A percentile compares a stretch with the other conserved stretches of the same genome.
These are phyloP conservation scores for Mycena polygramma DNA, from an alignment of 768 basidiomycete species.

Conservation along the genomic window DNA sequence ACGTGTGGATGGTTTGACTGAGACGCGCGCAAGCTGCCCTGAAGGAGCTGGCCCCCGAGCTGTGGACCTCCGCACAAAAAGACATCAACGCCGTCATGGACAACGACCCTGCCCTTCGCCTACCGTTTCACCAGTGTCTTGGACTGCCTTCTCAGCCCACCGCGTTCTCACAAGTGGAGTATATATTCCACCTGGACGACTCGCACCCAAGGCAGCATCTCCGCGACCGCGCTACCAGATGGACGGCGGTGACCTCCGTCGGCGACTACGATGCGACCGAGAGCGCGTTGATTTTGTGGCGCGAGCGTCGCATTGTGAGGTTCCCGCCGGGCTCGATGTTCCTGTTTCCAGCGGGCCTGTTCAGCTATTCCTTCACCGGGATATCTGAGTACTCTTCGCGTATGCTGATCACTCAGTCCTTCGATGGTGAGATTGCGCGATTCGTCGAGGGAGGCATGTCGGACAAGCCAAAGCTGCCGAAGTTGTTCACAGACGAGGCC, in stretches of 20 bases:
- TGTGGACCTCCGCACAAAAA: too few relatives aligned
- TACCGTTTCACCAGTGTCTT: not conserved
- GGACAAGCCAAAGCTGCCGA: not conserved
- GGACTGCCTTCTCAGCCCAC: not conserved
- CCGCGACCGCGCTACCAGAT: not conserved
- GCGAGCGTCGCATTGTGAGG: not conserved
- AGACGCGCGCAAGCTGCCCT: too few relatives aligned
- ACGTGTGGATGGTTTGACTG: too few relatives aligned
- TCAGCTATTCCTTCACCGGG: slow-evolving; percentile 1
- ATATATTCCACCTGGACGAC: not conserved
- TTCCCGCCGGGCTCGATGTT: slow-evolving; percentile 8
- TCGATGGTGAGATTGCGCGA: not conserved
- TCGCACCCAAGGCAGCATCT: not conserved
- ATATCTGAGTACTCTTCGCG: not conserved
- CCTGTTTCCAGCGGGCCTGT: not conserved
- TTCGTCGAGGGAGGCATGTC: not conserved
- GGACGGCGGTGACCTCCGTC: not conserved
- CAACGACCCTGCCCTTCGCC: not conserved
- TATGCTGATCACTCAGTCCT: not conserved
- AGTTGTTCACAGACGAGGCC: not conserved
- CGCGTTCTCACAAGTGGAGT: not conserved
- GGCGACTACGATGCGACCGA: not conserved
- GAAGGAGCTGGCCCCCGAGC: too few relatives aligned
- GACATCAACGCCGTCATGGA: not conserved
- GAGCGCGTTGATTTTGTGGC: not conserved